Evolutionary conservation across 148 eudicot genomes (phyloP).

Genomic region (Limonium bicolor): DNA sequence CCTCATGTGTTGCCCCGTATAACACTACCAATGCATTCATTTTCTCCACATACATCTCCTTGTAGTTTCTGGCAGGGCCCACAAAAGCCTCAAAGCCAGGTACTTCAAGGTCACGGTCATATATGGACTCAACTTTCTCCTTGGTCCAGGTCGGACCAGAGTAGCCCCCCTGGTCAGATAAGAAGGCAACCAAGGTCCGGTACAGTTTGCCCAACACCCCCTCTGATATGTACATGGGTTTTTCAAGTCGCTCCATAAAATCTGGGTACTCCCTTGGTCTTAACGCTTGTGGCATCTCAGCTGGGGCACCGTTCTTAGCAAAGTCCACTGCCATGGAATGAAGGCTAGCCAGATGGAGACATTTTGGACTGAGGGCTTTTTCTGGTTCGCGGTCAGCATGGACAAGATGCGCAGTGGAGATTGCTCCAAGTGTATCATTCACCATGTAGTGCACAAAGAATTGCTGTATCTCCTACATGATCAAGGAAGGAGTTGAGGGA

Average conservation of each 20-base stretch:
- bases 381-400: conserved; percentile 87
- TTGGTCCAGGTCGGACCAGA: conserved; percentile 19
- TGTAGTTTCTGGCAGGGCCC: conserved; percentile 41
- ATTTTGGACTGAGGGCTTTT: conserved; percentile 66
- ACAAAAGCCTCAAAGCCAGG: conserved; percentile 49
- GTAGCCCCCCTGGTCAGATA: conserved; percentile 11
- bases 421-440: conserved; percentile 66
- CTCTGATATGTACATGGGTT: conserved; percentile 47
- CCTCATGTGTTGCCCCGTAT: conserved; percentile 59
- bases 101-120: conserved; percentile 51
- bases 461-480: conserved; percentile 73
- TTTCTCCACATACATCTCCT: conserved; percentile 59
- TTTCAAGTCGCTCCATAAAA: conserved; percentile 86
- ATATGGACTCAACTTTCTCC: conserved; percentile 29
- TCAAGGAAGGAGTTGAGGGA: not conserved
- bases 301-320: conserved; percentile 91
- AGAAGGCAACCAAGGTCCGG: conserved; percentile 32
- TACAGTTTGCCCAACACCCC: conserved; percentile 73
- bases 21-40: conserved; percentile 41
- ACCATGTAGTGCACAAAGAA: conserved; percentile 96
- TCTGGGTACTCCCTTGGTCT: conserved; percentile 84
- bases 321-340: conserved; percentile 99
- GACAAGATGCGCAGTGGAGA: conserved; percentile 83
- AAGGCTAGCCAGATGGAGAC: conserved; percentile 63
- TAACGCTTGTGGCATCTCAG: conserved; percentile 69